phyloP scores from a whole-genome alignment of 495 filamentous ascomycete species.

The Podospora australis region DNA sequence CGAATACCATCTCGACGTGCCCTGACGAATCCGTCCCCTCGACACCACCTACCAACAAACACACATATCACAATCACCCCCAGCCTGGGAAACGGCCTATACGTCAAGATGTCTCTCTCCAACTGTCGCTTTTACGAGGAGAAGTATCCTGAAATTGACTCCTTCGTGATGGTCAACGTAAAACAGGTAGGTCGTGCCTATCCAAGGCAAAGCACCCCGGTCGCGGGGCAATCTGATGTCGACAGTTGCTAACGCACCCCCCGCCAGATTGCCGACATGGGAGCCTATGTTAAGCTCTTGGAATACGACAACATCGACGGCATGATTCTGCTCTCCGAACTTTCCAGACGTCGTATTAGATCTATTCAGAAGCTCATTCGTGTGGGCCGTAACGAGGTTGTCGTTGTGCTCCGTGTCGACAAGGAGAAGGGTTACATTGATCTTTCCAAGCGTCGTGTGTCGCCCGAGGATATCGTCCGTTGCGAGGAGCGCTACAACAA shows the following conservation, averaged over 20 bases:
- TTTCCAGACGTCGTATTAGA: conserved; percentile 92
- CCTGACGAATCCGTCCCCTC: background rate
- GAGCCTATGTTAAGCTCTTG: conserved; percentile 96
- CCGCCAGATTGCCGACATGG: conserved; percentile 99
- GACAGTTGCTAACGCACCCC: too few species aligned
- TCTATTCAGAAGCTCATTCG: conserved; percentile 98
- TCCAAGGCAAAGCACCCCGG: conserved; percentile 1
- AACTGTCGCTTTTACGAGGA: conserved; percentile 98
- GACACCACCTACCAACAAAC: conserved; percentile 1
- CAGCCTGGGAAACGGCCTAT: conserved; percentile 22
- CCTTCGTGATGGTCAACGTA: conserved; percentile 98
- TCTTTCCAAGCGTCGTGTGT: conserved; percentile 95
- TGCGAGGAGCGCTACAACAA: conserved; percentile 99
- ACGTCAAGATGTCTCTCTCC: conserved; percentile 79
- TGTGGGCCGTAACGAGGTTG: conserved; percentile 95
- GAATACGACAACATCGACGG: conserved; percentile 99
- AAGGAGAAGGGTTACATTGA: conserved; percentile 99
- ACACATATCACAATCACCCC: conserved; percentile 12
- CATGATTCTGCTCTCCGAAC: conserved; percentile 96
- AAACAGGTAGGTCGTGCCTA: conserved; percentile 68
- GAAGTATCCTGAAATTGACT: conserved; percentile 89
- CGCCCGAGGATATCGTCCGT: conserved; percentile 93
- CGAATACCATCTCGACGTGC: conserved; percentile 1
- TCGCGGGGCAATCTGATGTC: too few species aligned
- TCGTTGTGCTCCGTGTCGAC: conserved; percentile 95